Evolutionary conservation across 306 rosid genomes (phyloP), one percentile per base, ranked within the genome.

Genomic region (Castanopsis chinensis): DNA sequence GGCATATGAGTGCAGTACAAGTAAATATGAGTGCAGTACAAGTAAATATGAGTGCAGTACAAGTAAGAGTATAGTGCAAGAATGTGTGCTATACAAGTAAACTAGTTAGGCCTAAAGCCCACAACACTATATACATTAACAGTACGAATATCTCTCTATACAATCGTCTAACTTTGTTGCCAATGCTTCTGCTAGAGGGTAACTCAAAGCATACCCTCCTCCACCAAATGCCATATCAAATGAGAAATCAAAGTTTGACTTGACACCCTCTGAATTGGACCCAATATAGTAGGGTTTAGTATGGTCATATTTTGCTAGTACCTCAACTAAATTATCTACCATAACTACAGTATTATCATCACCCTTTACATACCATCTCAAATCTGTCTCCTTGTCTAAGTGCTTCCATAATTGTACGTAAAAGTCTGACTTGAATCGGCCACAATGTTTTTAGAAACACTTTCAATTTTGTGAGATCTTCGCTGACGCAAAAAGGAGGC

Each of bases 161-260:
- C 90, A 86, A 14, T 35, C 77, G 49, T 86, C 90, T 32, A 82
- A 52, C 37, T 57, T 78, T 1, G 72, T 25, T 5, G 75, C 82
- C 17, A 86, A 8, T 27, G 75, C 51, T 3, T 79, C 75, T 25
- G 52, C 81, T 4, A 89, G 73, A 8, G 88, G 87, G 52, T 84
- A 82, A 52, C 90, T 89, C 86, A 86, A 56, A 61, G 90, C 92
- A 82, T 72, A 80, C 6, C 87, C 87, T 1, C 77, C 92, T 20
- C 92, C 92, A 17, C 92, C 87, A 69, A 71, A 86, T 0, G 86
- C 92, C 92, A 89, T 86, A 1, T 78, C 85, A 59, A 82, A 84
- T 0, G 87, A 69, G 58, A 82, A 78, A 23, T 76, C 87, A 5
- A n/a, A 72, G 55, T 85, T 85, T 0, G 86, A 85, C 32, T 33